Conservation (phyloP, 768 basidiomycete species). For the Chiua virens region DNA sequence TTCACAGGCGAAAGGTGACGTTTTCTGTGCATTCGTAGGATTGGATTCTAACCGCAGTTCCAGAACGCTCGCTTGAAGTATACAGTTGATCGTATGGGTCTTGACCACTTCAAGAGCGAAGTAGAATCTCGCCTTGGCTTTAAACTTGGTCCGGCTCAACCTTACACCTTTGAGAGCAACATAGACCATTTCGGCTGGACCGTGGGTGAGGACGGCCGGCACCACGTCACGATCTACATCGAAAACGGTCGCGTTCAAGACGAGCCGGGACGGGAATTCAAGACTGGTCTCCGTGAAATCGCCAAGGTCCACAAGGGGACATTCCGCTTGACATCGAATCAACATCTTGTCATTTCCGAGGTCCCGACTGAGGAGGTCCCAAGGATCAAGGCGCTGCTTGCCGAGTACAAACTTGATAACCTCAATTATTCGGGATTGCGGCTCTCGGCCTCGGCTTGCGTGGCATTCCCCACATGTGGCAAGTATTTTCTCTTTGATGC, state of each 20-base stretch:
- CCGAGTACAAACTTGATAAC: slow-evolving; percentile 89
- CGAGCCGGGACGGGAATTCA: slow-evolving; percentile 87
- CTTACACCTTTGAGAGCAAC: slow-evolving; percentile 84
- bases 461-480: slow-evolving; percentile 95
- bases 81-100: slow-evolving; percentile 94
- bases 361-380: slow-evolving; percentile 71
- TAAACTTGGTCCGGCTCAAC: slow-evolving; percentile 65
- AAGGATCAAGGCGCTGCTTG: slow-evolving; percentile 74
- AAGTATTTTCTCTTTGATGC: slow-evolving; percentile 11
- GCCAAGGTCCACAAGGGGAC: slow-evolving; percentile 92
- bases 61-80: slow-evolving; percentile 93
- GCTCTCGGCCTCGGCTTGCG: slow-evolving; percentile 91
- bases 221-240: slow-evolving; percentile 92
- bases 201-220: slow-evolving; percentile 80
- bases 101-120: slow-evolving; percentile 82
- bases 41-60: slow-evolving; percentile 9
- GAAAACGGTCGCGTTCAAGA: slow-evolving; percentile 99
- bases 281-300: slow-evolving; percentile 89
- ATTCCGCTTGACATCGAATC: slow-evolving; percentile 94
- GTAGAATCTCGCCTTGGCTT: slow-evolving; percentile 90
- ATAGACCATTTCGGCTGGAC: slow-evolving; percentile 95
- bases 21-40: background rate
- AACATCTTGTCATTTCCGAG: slow-evolving; percentile 88
- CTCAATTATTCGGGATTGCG: slow-evolving; percentile 75
- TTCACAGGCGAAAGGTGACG: slow-evolving; percentile 56